Evolutionary conservation across 106 monocot species (phyloP), one percentile per base, ranked within the genome.

Genomic region (Phalaenopsis equestris): DNA sequence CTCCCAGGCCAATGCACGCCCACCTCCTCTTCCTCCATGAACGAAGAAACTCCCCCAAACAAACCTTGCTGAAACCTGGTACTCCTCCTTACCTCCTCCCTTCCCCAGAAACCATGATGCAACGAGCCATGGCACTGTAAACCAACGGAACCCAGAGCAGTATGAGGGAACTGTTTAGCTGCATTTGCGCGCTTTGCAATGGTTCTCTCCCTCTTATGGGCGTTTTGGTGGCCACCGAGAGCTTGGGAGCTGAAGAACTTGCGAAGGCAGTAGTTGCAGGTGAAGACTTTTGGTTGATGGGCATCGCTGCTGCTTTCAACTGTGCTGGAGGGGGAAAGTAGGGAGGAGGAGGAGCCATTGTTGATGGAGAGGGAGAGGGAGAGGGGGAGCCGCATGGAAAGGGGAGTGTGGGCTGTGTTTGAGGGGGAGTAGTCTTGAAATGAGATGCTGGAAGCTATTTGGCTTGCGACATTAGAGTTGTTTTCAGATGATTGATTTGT

Each of bases 161-260:
- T 61, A 1, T 5, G 61, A 61, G n/a, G 19, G 21, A 61, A 21
- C 18, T 61, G 61, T 21, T 61, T 21, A 21, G 61, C n/a, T 61
- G 6, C 21, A 1, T 4, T 18, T 21, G 19, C 61, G 6, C 61
- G 61, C n/a, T 61, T 61, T 61, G 61, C 61, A 5, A 61, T n/a
- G n/a, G 61, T 61, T 61, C 70, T 70, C 70, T 70, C 70, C 70
- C 70, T 70, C 70, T 38, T 70, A 38, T 70, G 70, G 37, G 70
- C 70, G 14, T 70, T 70, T 14, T 70, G 70, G 70, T 70, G 70
- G 38, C 70, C 70, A 4, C 70, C 70, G 38, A 70, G 70, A 30
- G 70, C 70, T 39, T 70, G 70, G 14, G 70, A 70, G 70, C 39
- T 70, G 38, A 37, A 30, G 70, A 70, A 70, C 70, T 70, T 39